Percentiles rank a stretch among this genome's conserved stretches.
These are phyloP conservation scores for Ballota nigra DNA, from an alignment of 257 asterid species.

Conservation along the genomic window DNA sequence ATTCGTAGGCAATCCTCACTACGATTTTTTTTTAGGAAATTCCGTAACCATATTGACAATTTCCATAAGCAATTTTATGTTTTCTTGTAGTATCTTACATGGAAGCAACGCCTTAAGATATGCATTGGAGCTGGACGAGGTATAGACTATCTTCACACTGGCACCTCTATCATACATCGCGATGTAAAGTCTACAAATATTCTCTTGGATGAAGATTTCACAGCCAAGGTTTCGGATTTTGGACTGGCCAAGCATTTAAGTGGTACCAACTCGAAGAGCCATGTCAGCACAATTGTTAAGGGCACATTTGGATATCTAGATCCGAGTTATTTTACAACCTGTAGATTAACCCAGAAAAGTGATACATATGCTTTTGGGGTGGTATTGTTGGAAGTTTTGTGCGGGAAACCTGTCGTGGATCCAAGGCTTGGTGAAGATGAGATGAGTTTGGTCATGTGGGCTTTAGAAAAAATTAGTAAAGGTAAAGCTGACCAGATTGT, in stretches of 20 bases:
- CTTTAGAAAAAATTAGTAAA: slow-evolving; percentile 4
- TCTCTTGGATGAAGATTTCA: not conserved
- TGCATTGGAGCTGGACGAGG: slow-evolving; percentile 10
- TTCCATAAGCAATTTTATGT: no score
- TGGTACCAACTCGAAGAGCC: not conserved
- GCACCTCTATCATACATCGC: not conserved
- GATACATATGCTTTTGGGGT: slow-evolving; percentile 9
- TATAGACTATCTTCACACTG: not conserved
- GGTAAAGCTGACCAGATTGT: slow-evolving; percentile 5
- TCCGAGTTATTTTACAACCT: not conserved
- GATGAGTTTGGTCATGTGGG: not conserved
- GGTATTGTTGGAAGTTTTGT: slow-evolving; percentile 9
- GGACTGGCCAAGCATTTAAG: not conserved
- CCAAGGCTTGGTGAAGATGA: not conserved
- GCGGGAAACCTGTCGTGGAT: not conserved
- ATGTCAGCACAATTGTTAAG: not conserved
- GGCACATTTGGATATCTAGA: slow-evolving; percentile 7
- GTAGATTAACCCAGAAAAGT: not conserved
- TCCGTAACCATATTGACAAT: no score
- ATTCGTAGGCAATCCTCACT: no score
- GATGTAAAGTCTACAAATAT: not conserved
- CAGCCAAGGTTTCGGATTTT: slow-evolving; percentile 7
- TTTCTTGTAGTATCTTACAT: no score
- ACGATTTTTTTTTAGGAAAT: no score
- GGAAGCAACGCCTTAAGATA: not conserved